Evolutionary conservation across 2,329 filamentous ascomycete genomes (phyloP).

Genomic region (Diaporthe capsici): DNA sequence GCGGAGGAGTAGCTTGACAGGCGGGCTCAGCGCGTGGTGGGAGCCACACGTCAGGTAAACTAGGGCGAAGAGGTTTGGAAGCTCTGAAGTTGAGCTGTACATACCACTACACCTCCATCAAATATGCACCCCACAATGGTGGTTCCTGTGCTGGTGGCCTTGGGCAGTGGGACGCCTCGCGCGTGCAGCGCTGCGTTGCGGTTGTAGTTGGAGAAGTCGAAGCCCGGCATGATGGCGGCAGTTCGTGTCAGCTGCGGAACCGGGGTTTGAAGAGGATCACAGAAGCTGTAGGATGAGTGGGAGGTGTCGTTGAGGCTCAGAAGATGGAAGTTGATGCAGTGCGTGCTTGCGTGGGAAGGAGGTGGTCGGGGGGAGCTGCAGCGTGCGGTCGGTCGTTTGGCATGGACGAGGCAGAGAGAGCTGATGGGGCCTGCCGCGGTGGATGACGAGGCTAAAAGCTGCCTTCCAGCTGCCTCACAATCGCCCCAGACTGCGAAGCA

Average conservation of each 20-base stretch:
- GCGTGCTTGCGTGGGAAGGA: background rate
- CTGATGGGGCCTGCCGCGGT: conserved; percentile 49
- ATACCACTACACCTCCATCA: conserved; percentile 93
- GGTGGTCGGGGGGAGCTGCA: conserved; percentile 40
- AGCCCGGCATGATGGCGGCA: conserved; percentile 83
- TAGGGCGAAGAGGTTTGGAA: background rate
- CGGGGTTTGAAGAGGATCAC: background rate
- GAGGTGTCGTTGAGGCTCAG: conserved; percentile 10
- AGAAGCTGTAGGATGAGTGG: background rate
- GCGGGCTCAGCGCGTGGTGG: background rate
- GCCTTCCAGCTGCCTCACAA: conserved; percentile 52
- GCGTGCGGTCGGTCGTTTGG: conserved; percentile 40
- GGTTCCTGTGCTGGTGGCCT: conserved; percentile 98
- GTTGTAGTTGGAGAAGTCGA: conserved; percentile 99
- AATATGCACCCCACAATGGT: conserved; percentile 98
- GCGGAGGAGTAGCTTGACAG: background rate
- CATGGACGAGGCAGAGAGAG: conserved; percentile 44
- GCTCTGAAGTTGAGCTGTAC: conserved; percentile 50
- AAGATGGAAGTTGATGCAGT: conserved; percentile 18
- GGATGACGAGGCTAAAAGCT: conserved; percentile 70
- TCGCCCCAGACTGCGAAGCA: conserved; percentile 40
- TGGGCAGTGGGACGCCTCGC: conserved; percentile 92
- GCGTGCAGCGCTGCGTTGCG: conserved; percentile 97
- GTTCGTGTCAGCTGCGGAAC: conserved; percentile 9
- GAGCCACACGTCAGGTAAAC: background rate